Percentiles rank a stretch among this genome's conserved stretches.
Conservation (phyloP, 2,329 filamentous ascomycete genomes). For the Erysiphe neolycopersici region DNA sequence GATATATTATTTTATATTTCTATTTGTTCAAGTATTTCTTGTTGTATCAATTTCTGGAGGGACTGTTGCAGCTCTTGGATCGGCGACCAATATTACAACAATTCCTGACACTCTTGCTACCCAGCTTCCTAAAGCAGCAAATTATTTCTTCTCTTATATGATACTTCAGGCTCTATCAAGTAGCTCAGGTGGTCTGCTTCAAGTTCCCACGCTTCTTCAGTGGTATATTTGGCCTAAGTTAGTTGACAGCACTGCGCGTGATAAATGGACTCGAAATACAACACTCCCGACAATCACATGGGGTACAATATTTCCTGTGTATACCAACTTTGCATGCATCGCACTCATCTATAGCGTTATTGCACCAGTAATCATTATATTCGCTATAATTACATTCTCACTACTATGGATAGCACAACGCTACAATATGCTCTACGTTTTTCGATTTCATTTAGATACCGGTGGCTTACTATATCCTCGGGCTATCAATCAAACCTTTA, state of each 20-base stretch:
- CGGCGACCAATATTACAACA: conserved; percentile 24
- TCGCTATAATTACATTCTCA: conserved; percentile 76
- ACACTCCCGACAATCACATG: conserved; percentile 53
- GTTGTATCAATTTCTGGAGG: conserved; percentile 69
- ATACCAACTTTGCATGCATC: conserved; percentile 90
- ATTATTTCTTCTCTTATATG: conserved; percentile 99
- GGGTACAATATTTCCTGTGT: conserved; percentile 87
- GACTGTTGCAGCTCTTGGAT: conserved; percentile 33
- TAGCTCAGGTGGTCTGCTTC: conserved; percentile 67
- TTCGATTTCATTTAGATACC: conserved; percentile 67
- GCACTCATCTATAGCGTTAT: conserved; percentile 72
- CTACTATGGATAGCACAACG: conserved; percentile 85
- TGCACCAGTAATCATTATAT: conserved; percentile 70
- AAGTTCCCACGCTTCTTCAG: conserved; percentile 49
- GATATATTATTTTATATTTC: conserved; percentile 73
- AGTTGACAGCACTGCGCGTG: conserved; percentile 52
- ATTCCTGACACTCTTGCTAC: conserved; percentile 46
- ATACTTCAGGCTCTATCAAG: conserved; percentile 78
- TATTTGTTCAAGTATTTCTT: conserved; percentile 86
- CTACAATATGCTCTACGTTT: conserved; percentile 94
- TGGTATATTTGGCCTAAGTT: conserved; percentile 66
- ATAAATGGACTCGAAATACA: conserved; percentile 72
- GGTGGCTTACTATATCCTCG: conserved; percentile 77
- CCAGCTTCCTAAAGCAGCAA: conserved; percentile 64
- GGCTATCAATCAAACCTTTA: conserved; percentile 88